phyloP scores from a whole-genome alignment of 371 early-diverging fungal species.

The Saksenaea oblongispora region DNA sequence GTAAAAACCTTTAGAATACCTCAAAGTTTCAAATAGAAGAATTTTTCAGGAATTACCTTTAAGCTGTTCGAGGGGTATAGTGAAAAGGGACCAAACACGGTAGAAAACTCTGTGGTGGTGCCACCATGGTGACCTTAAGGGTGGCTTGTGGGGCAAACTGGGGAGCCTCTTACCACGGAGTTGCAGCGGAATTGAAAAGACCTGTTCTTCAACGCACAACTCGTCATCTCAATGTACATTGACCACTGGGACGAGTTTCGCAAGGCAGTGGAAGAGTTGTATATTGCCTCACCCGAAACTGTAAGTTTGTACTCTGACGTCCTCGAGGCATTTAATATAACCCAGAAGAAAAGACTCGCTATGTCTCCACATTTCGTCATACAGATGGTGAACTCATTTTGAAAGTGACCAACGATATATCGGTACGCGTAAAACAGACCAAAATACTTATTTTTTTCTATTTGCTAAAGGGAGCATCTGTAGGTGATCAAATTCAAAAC shows the following conservation, averaged over 20 bases:
- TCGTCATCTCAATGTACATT: conserved; percentile 37
- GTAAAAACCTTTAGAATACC: no score
- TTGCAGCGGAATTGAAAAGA: no score
- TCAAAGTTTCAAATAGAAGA: no score
- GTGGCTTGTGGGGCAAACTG: no score
- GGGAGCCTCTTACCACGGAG: no score
- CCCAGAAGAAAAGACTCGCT: conserved; percentile 57
- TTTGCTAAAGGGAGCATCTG: background rate
- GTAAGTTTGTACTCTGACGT: conserved; percentile 50
- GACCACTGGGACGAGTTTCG: conserved; percentile 75
- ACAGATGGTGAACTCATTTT: conserved; percentile 72
- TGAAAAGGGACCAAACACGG: no score
- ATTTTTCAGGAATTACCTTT: no score
- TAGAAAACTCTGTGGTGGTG: no score
- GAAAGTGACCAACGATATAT: conserved; percentile 73
- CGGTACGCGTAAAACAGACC: conserved; percentile 34
- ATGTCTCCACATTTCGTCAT: conserved; percentile 71
- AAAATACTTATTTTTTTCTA: background rate
- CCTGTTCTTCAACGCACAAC: background rate
- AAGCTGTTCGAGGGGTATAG: no score
- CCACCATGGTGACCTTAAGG: no score
- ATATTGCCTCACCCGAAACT: conserved; percentile 58
- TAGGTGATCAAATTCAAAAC: conserved; percentile 71
- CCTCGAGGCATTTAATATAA: conserved; percentile 3
- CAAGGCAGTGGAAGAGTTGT: conserved; percentile 73